Percentiles rank a stretch among this genome's conserved stretches.
Evolutionary conservation across 371 early-diverging fungal genomes (phyloP).

Genomic region (Caulochytrium protostelioides): DNA sequence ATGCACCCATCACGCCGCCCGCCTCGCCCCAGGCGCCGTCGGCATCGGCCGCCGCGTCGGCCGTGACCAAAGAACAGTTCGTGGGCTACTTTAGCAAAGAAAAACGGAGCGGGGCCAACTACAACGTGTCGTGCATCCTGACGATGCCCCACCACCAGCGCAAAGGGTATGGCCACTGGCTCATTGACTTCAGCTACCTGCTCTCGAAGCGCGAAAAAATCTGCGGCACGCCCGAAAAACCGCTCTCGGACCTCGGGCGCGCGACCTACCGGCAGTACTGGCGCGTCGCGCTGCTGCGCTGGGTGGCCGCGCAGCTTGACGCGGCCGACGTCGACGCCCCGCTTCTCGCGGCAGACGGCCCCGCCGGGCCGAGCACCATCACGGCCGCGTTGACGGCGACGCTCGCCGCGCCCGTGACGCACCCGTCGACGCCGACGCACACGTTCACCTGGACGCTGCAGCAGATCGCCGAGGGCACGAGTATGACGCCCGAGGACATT

Average conservation of each 20-base stretch:
- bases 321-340: too few relatives aligned
- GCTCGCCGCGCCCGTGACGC: too few relatives aligned
- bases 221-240: conserved; percentile 66
- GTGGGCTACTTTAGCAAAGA: conserved; percentile 99
- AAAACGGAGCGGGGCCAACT: conserved; percentile 67
- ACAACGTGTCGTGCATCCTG: conserved; percentile 97
- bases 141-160: conserved; percentile 89
- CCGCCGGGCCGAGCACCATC: too few relatives aligned
- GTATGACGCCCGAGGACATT: conserved; percentile 40
- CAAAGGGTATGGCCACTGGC: conserved; percentile 89
- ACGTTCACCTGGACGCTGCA: too few relatives aligned
- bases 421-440: too few relatives aligned
- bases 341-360: too few relatives aligned
- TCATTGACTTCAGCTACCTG: conserved; percentile 90
- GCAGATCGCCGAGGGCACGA: conserved; percentile 27
- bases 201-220: conserved; percentile 69
- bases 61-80: too few relatives aligned
- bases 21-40: too few relatives aligned
- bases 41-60: too few relatives aligned
- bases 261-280: conserved; percentile 14
- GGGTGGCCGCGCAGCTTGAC: too few relatives aligned
- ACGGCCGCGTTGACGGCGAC: too few relatives aligned
- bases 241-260: conserved; percentile 30
- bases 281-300: too few relatives aligned
- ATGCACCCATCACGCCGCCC: conserved; percentile 55